phyloP scores from a whole-genome alignment of 768 basidiomycete genomes.

The Mycena venus region DNA sequence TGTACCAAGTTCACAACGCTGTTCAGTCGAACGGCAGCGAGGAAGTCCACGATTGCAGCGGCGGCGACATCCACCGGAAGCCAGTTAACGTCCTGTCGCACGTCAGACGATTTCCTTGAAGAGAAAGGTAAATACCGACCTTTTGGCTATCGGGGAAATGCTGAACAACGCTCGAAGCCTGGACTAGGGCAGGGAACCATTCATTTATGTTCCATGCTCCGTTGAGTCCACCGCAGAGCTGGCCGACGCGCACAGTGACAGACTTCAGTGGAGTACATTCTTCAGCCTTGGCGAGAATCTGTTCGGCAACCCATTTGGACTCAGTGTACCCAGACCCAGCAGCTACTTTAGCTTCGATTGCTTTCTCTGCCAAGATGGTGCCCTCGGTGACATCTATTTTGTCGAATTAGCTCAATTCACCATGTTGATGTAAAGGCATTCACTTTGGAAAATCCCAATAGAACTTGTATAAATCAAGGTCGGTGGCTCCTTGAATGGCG shows the following conservation, averaged over 20 bases:
- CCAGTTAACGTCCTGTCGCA: slow-evolving; percentile 32
- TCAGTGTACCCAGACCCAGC: slow-evolving; percentile 47
- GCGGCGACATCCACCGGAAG: slow-evolving; percentile 36
- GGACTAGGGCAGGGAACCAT: slow-evolving; percentile 52
- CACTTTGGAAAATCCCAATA: slow-evolving; percentile 39
- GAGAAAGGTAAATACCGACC: slow-evolving; percentile 26
- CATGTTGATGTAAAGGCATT: background rate
- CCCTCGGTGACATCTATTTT: background rate
- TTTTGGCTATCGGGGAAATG: slow-evolving; percentile 36
- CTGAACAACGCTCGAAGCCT: slow-evolving; percentile 31
- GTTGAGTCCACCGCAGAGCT: slow-evolving; percentile 49
- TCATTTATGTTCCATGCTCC: slow-evolving; percentile 56
- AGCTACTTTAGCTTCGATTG: slow-evolving; percentile 34
- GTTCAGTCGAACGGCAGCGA: slow-evolving; percentile 1
- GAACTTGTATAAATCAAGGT: slow-evolving; percentile 52
- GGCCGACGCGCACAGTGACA: slow-evolving; percentile 52
- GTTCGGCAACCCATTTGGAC: slow-evolving; percentile 44
- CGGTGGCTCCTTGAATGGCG: slow-evolving; percentile 41
- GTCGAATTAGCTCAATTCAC: slow-evolving; percentile 27
- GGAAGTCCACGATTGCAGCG: slow-evolving; percentile 19
- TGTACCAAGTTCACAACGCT: slow-evolving; percentile 19
- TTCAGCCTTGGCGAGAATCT: background rate
- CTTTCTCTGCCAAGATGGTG: slow-evolving; percentile 31
- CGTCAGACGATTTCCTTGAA: background rate
- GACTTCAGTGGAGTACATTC: slow-evolving; percentile 32